phyloP scores from a whole-genome alignment of 306 rosid species.

The Vicia faba region DNA sequence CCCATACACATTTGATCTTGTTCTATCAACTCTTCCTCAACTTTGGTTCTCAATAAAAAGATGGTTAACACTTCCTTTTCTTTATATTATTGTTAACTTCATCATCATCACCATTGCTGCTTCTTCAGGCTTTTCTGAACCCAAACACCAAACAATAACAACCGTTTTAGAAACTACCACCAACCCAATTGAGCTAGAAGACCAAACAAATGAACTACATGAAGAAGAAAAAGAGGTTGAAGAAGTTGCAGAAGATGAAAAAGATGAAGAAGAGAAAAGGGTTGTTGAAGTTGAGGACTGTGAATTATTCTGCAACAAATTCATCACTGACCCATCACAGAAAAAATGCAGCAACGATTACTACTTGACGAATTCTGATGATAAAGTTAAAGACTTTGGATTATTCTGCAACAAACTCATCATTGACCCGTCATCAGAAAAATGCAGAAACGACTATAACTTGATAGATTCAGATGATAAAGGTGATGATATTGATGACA shows the following conservation, averaged over 20 bases:
- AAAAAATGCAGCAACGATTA: constrained; percentile 35
- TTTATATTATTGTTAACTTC: constrained; percentile 67
- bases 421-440: constrained; percentile 38
- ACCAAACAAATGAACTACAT: constrained; percentile 29
- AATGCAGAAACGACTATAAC: constrained; percentile 26
- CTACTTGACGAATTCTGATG: constrained; percentile 31
- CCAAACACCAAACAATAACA: constrained; percentile 6
- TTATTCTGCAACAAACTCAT: constrained; percentile 27
- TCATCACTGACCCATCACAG: constrained; percentile 29
- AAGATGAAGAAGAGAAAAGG: constrained; percentile 25
- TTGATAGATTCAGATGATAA: constrained; percentile 36
- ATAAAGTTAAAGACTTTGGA: constrained; percentile 17
- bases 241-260: constrained; percentile 18
- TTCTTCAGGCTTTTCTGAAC: constrained; percentile 50
- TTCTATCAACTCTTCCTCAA: constrained; percentile 62
- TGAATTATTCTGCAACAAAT: constrained; percentile 30
- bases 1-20: constrained; percentile 51
- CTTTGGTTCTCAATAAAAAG: constrained; percentile 56
- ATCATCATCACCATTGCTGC: constrained; percentile 72
- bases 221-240: constrained; percentile 32
- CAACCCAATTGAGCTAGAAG: constrained; percentile 26
- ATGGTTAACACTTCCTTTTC: constrained; percentile 58
- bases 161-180: not conserved
- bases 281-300: constrained; percentile 10
- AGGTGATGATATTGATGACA: constrained; percentile 27